phyloP scores from a whole-genome alignment of 2,329 filamentous ascomycete species.

The Trichoderma gracile region DNA sequence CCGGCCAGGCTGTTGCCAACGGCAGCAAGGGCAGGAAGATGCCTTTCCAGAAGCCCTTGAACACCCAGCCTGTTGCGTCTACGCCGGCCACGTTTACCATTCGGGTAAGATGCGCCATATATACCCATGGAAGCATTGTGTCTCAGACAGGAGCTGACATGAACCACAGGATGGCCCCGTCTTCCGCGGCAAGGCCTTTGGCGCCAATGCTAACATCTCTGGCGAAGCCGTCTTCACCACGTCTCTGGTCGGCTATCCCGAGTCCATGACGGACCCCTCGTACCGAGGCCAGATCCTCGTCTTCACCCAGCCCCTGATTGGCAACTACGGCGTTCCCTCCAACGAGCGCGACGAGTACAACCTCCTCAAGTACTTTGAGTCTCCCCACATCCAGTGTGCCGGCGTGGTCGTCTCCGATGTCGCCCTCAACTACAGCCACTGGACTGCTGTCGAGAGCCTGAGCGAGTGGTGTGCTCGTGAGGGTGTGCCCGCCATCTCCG shows the following conservation, averaged over 20 bases:
- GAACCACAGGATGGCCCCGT: constrained; percentile 79
- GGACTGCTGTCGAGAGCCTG: constrained; percentile 95
- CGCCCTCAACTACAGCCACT: constrained; percentile 92
- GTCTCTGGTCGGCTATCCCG: constrained; percentile 94
- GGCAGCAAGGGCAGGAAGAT: constrained; percentile 70
- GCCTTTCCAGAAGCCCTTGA: constrained; percentile 57
- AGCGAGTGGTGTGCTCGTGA: constrained; percentile 94
- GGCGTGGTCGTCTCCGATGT: constrained; percentile 96
- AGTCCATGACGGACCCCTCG: constrained; percentile 86
- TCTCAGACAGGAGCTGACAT: neutral
- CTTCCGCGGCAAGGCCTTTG: constrained; percentile 95
- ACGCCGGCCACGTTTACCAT: constrained; percentile 84
- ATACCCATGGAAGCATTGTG: neutral
- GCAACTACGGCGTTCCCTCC: constrained; percentile 97
- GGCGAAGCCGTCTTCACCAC: constrained; percentile 99
- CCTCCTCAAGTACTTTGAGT: constrained; percentile 96
- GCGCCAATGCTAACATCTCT: constrained; percentile 93
- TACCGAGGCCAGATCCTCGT: constrained; percentile 95
- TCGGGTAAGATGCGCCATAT: constrained; percentile 58
- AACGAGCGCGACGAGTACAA: constrained; percentile 81
- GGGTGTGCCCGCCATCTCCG: constrained; percentile 92
- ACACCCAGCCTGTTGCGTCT: constrained; percentile 63
- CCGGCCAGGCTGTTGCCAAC: constrained; percentile 53
- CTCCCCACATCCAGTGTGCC: constrained; percentile 92
- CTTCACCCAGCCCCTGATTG: constrained; percentile 96